Percentiles rank a stretch among this genome's conserved stretches.
phyloP scores from a whole-genome alignment of 2,329 filamentous ascomycete genomes.

The Sclerotinia minor region DNA sequence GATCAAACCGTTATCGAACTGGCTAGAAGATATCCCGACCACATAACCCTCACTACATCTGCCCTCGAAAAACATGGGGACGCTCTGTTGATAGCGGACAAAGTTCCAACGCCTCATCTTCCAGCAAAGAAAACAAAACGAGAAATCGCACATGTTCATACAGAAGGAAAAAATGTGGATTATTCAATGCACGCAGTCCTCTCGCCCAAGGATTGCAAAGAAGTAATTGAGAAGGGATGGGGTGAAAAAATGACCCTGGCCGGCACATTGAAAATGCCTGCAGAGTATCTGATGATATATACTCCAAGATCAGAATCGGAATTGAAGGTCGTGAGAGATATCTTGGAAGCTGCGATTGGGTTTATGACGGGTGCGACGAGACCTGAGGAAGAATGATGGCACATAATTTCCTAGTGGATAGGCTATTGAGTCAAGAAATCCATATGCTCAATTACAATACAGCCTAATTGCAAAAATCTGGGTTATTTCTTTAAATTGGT shows the following conservation, averaged over 20 bases:
- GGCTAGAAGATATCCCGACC: slow-evolving; percentile 26
- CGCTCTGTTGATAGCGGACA: slow-evolving; percentile 31
- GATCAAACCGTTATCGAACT: slow-evolving; percentile 15
- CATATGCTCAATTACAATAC: not conserved
- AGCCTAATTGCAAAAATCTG: too few relatives aligned
- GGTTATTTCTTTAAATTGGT: too few relatives aligned
- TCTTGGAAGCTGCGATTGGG: slow-evolving; percentile 33
- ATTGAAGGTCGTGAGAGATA: slow-evolving; percentile 31
- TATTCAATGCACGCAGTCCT: slow-evolving; percentile 35
- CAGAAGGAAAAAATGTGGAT: slow-evolving; percentile 30
- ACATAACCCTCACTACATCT: slow-evolving; percentile 31
- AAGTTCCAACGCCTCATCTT: slow-evolving; percentile 30
- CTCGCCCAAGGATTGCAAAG: slow-evolving; percentile 35
- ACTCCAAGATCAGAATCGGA: slow-evolving; percentile 34
- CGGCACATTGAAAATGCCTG: slow-evolving; percentile 32
- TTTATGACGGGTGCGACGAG: slow-evolving; percentile 33
- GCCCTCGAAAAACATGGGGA: slow-evolving; percentile 33
- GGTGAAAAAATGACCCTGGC: slow-evolving; percentile 35
- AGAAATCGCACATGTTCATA: slow-evolving; percentile 36
- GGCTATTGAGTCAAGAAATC: not conserved
- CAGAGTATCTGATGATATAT: slow-evolving; percentile 35
- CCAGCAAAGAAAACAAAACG: slow-evolving; percentile 30
- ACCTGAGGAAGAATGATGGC: not conserved
- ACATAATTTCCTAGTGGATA: not conserved
- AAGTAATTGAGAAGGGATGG: slow-evolving; percentile 36